Evolutionary conservation across 2,329 filamentous ascomycete species (phyloP).

Genomic region (Esteya vermicola): DNA sequence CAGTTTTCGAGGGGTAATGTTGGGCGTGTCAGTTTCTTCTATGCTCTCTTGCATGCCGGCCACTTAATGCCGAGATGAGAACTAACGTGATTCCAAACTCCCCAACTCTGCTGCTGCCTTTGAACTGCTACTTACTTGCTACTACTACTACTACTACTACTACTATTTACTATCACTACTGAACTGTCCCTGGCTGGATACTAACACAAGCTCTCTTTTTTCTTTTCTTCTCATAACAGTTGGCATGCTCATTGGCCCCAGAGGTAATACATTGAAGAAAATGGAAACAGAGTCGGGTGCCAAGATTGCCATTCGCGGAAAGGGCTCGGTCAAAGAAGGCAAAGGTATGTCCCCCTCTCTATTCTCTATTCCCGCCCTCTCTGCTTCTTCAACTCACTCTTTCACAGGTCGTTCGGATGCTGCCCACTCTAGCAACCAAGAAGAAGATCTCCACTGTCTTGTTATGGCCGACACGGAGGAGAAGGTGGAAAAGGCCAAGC

Average conservation of each 20-base stretch:
- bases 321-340: conserved; percentile 98
- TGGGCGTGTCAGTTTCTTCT: conserved; percentile 22
- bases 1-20: conserved; percentile 14
- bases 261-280: conserved; percentile 99
- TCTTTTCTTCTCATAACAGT: too few relatives aligned
- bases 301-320: conserved; percentile 98
- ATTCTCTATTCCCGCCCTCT: not conserved
- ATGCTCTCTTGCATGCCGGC: conserved; percentile 13
- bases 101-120: too few relatives aligned
- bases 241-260: conserved; percentile 98
- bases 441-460: conserved; percentile 95
- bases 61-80: conserved; percentile 14
- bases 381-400: not conserved
- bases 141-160: too few relatives aligned
- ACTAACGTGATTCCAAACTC: conserved; percentile 18
- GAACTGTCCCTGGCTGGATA: conserved; percentile 25
- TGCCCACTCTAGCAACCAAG: conserved; percentile 98
- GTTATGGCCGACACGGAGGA: conserved; percentile 99
- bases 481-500: conserved; percentile 98
- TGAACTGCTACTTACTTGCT: too few relatives aligned
- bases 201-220: conserved; percentile 82
- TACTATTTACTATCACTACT: too few relatives aligned
- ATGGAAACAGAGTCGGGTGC: conserved; percentile 96
- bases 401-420: conserved; percentile 72
- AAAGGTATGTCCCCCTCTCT: conserved; percentile 40